phyloP scores from a whole-genome alignment of 2,329 filamentous ascomycete species.

The Cladophialophora immunda region DNA sequence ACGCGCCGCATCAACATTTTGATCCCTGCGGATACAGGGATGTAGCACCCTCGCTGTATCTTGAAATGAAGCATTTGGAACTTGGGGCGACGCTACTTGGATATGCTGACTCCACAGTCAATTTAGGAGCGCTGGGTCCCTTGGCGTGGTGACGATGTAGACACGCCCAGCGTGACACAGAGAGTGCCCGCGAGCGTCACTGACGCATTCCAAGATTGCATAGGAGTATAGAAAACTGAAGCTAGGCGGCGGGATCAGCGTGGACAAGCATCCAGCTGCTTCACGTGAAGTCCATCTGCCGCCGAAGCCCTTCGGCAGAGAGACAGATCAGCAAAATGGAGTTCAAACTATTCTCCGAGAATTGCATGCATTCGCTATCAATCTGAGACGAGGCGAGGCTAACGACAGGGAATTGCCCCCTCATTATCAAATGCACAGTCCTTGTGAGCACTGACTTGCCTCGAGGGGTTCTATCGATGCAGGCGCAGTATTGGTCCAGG shows the following conservation, averaged over 20 bases:
- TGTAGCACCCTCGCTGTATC: neutral
- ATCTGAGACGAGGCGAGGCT: slow-evolving; percentile 8
- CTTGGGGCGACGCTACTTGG: neutral
- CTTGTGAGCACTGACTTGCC: neutral
- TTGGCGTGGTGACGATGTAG: slow-evolving; percentile 8
- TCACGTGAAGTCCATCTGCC: slow-evolving; percentile 3
- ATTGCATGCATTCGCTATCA: slow-evolving; percentile 10
- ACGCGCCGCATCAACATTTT: neutral
- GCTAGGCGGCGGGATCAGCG: slow-evolving; percentile 8
- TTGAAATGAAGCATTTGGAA: slow-evolving; percentile 8
- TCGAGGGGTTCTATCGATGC: neutral
- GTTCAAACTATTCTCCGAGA: slow-evolving; percentile 6
- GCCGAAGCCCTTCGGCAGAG: neutral
- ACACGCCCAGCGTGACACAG: neutral
- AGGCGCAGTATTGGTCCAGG: neutral
- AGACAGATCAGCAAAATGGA: slow-evolving; percentile 25
- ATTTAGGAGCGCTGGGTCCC: neutral
- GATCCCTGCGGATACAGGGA: neutral
- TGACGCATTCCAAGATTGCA: neutral
- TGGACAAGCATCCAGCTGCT: neutral
- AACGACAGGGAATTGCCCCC: neutral
- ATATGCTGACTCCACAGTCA: neutral
- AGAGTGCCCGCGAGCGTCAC: neutral
- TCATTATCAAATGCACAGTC: neutral
- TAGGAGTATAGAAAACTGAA: slow-evolving; percentile 1